Conservation (phyloP, 2,329 filamentous ascomycete species). For the Trichophyton verrucosum region DNA sequence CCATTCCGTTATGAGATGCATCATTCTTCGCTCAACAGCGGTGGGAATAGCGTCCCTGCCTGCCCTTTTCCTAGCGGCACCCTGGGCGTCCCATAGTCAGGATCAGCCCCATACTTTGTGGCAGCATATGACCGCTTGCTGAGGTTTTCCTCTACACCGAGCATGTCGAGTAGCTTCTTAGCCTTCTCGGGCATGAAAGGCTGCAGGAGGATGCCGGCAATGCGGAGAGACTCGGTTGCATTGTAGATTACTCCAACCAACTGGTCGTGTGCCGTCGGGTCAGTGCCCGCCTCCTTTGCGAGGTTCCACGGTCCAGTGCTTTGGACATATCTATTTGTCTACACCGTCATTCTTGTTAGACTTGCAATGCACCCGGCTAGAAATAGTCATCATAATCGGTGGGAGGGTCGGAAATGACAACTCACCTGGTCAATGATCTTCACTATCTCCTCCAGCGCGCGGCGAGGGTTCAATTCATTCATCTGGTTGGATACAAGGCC, state of each 20-base stretch:
- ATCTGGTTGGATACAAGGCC: slow-evolving; percentile 43
- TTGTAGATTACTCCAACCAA: slow-evolving; percentile 55
- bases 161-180: slow-evolving; percentile 56
- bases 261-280: slow-evolving; percentile 23
- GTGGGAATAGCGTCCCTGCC: slow-evolving; percentile 42
- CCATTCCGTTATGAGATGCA: not conserved
- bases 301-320: slow-evolving; percentile 56
- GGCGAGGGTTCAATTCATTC: slow-evolving; percentile 50
- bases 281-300: slow-evolving; percentile 25
- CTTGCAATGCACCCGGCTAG: not conserved
- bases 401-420: too few relatives aligned
- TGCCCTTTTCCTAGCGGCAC: slow-evolving; percentile 23
- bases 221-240: slow-evolving; percentile 61
- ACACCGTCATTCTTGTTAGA: not conserved
- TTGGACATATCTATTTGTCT: slow-evolving; percentile 58
- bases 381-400: not conserved
- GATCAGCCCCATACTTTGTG: slow-evolving; percentile 52
- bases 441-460: slow-evolving; percentile 54
- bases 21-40: slow-evolving; percentile 29
- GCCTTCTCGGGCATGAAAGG: slow-evolving; percentile 81
- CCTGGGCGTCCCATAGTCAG: slow-evolving; percentile 49
- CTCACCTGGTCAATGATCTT: slow-evolving; percentile 15
- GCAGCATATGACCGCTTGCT: slow-evolving; percentile 51
- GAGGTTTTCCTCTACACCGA: slow-evolving; percentile 50
- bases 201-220: slow-evolving; percentile 73